phyloP scores from a whole-genome alignment of 345 rosid species.

The Citrus glauca region DNA sequence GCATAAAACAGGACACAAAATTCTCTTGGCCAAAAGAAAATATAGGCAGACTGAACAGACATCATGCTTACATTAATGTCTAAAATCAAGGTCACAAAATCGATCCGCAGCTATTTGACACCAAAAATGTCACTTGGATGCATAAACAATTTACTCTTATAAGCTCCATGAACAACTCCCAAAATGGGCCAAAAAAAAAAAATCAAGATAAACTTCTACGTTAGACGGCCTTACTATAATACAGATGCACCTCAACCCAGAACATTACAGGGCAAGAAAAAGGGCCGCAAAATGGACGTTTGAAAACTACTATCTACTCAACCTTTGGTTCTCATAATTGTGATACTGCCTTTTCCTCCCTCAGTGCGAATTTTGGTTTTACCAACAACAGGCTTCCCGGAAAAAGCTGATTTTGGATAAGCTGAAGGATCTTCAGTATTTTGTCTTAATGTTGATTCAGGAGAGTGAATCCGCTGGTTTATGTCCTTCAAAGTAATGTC shows the following conservation, averaged over 20 bases:
- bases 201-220: slow-evolving; percentile 10
- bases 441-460: slow-evolving; percentile 56
- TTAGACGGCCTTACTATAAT: slow-evolving; percentile 17
- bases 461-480: slow-evolving; percentile 74
- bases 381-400: slow-evolving; percentile 98
- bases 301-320: slow-evolving; percentile 23
- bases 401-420: slow-evolving; percentile 91
- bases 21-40: background rate
- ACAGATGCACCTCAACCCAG: slow-evolving; percentile 23
- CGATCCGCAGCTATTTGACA: slow-evolving; percentile 14
- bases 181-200: background rate
- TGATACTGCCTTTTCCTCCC: slow-evolving; percentile 99
- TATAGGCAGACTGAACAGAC: background rate
- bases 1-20: background rate
- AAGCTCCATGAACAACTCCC: slow-evolving; percentile 18
- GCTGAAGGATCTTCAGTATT: slow-evolving; percentile 43
- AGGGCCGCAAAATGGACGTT: slow-evolving; percentile 23
- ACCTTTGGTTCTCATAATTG: slow-evolving; percentile 94
- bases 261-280: slow-evolving; percentile 12
- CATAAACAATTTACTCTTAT: slow-evolving; percentile 28
- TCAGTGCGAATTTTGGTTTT: slow-evolving; percentile 95
- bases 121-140: slow-evolving; percentile 21
- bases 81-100: background rate
- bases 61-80: background rate
- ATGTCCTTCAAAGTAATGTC: slow-evolving; percentile 95